Evolutionary conservation across 805 yeast species (phyloP), one percentile per base, ranked within the genome.

Genomic region (Nakazawaea sp.): DNA sequence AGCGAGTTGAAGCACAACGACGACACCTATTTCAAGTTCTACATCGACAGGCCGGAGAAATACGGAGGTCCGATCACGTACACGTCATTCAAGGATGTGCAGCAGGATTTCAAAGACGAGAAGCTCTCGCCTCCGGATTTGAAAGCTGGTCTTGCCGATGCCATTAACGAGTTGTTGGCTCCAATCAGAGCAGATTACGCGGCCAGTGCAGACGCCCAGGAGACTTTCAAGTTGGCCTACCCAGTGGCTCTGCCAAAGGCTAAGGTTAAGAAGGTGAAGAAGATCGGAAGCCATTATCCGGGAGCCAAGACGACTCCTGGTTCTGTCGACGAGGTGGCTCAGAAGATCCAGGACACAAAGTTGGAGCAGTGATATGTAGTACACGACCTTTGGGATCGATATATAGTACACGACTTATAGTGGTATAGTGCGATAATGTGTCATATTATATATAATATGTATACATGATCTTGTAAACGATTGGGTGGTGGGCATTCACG

Each of bases 51-150:
- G 64, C 97, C 97, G 33, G 99, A 92, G 59, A 81, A 92, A 63
- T 92, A 86, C 59, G 98, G 99, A 49, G 99, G 99, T 35, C 81
- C 95, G 48, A 69, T 92, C 41, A 67, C 80, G 33, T 92, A 76
- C 72, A 55, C 55, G 29, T 67, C 84, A 15, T 66, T 86, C 48
- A 88, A 75, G 15, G 72, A 75, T 27, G 66, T 92, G 52, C 81
- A 81, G 56, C 62, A 64, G 26, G 96, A 82, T 48, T 92, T 71
- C 62, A 80, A 72, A 31, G 69, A 72, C 21, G 84, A 82, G 56
- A 75, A 75, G 55, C 72, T 92, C 50, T 73, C 92, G 26, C 97
- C 99, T 21, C 92, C 87, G 21, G 99, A 92, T 61, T 79, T 92
- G 60, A 92, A 92, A 62, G 61, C 80, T 4, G 99, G 98, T 61